Evolutionary conservation across 768 basidiomycete genomes (phyloP).

Genomic region (Guyanaporus albipodus): DNA sequence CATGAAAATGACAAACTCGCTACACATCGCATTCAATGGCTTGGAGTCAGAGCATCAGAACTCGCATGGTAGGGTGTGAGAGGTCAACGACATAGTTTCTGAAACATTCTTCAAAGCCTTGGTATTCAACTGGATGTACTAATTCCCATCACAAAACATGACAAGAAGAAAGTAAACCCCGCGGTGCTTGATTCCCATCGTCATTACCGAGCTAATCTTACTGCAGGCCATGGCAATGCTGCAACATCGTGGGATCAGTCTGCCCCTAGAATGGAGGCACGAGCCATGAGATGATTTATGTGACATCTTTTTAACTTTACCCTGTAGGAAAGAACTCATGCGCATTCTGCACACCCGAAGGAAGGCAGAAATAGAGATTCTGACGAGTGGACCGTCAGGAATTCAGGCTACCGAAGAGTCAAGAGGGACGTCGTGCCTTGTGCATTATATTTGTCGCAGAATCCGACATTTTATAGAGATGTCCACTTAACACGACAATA

Average conservation of each 20-base stretch:
- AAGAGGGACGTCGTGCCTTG: constrained; percentile 16
- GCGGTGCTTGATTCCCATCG: neutral
- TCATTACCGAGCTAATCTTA: neutral
- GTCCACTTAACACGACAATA: constrained; percentile 12
- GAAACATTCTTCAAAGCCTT: constrained; percentile 39
- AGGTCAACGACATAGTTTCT: neutral
- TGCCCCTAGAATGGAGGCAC: constrained; percentile 70
- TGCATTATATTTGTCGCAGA: constrained; percentile 26
- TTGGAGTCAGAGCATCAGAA: constrained; percentile 74
- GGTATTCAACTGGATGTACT: constrained; percentile 56
- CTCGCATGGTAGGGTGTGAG: constrained; percentile 47
- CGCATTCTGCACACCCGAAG: constrained; percentile 76
- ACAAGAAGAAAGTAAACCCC: constrained; percentile 65
- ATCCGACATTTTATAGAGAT: constrained; percentile 27
- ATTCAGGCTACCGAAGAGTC: constrained; percentile 1
- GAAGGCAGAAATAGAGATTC: constrained; percentile 90
- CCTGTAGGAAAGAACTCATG: constrained; percentile 68
- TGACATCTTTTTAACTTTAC: constrained; percentile 1
- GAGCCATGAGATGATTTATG: constrained; percentile 13
- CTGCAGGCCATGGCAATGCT: constrained; percentile 66
- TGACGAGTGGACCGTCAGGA: constrained; percentile 27
- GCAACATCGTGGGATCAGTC: constrained; percentile 31
- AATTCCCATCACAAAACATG: constrained; percentile 64
- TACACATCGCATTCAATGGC: constrained; percentile 68
- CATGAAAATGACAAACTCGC: constrained; percentile 71